phyloP scores from a whole-genome alignment of 164 flowering plant genomes.

The Euptelea pleiosperma region DNA sequence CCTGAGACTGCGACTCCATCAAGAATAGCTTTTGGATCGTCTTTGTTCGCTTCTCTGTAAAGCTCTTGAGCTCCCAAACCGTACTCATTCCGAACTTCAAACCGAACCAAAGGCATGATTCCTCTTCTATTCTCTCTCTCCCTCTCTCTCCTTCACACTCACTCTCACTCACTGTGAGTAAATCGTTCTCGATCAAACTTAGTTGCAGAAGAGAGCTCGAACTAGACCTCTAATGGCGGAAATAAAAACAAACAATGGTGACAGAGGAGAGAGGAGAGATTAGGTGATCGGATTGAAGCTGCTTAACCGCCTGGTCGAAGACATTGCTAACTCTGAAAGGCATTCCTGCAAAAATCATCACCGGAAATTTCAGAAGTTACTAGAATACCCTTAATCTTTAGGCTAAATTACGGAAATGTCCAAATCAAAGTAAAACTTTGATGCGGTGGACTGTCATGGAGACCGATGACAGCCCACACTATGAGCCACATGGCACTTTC shows the following conservation, averaged over 20 bases:
- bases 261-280: constrained; percentile 14
- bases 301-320: constrained; percentile 47
- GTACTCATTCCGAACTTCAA: constrained; percentile 69
- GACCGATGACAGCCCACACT: too few species aligned
- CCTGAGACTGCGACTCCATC: constrained; percentile 92
- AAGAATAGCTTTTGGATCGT: constrained; percentile 79
- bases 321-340: constrained; percentile 25
- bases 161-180: background rate
- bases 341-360: constrained; percentile 9
- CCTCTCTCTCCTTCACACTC: too few species aligned
- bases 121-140: background rate
- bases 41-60: constrained; percentile 42
- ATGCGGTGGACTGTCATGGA: too few species aligned
- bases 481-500: too few species aligned
- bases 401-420: background rate
- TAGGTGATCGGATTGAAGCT: constrained; percentile 50
- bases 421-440: too few species aligned
- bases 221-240: constrained; percentile 15
- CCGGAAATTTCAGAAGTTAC: background rate
- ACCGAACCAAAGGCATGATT: constrained; percentile 72
- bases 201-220: background rate
- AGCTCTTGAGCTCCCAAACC: constrained; percentile 64
- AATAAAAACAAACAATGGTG: constrained; percentile 13
- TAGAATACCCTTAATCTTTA: background rate
- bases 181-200: background rate